Percentiles rank a stretch among this genome's conserved stretches.
phyloP scores from a whole-genome alignment of 768 basidiomycete species.

The Pleurotus djamor region DNA sequence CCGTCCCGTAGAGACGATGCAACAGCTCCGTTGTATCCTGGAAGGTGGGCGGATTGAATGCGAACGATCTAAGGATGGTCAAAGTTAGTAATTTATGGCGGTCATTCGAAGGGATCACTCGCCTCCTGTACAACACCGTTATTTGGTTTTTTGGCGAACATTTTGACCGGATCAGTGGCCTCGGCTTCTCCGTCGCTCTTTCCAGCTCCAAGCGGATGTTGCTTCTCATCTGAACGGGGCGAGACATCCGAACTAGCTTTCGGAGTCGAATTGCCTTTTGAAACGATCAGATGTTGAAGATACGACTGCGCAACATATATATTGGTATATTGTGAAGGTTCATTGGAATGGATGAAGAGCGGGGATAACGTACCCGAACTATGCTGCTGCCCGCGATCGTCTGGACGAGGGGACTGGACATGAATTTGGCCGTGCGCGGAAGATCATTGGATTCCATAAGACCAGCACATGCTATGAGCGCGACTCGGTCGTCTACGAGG shows the following conservation, averaged over 20 bases:
- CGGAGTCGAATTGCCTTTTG: slow-evolving; percentile 7
- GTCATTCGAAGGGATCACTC: not conserved
- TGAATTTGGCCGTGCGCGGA: slow-evolving; percentile 72
- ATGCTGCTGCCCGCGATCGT: slow-evolving; percentile 59
- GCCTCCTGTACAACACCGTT: not conserved
- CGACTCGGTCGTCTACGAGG: slow-evolving; percentile 62
- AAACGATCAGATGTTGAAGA: not conserved
- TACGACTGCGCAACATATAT: not conserved
- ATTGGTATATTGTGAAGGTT: not conserved
- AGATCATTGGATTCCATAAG: slow-evolving; percentile 69
- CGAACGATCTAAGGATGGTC: slow-evolving; percentile 53
- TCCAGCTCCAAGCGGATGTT: not conserved
- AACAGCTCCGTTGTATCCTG: slow-evolving; percentile 73
- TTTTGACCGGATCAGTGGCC: not conserved
- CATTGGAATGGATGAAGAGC: not conserved
- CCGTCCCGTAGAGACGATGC: slow-evolving; percentile 75
- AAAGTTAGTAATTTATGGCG: not conserved
- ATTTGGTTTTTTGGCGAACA: not conserved
- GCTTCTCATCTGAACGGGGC: not conserved
- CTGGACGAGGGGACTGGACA: slow-evolving; percentile 77
- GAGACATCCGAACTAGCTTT: too few relatives aligned
- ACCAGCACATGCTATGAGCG: slow-evolving; percentile 68
- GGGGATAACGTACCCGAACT: slow-evolving; percentile 44
- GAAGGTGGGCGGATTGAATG: slow-evolving; percentile 75
- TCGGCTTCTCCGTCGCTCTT: not conserved